Base-by-base conservation (phyloP, 2,329 filamentous ascomycete species). In the Aspergillus tubingensis region DNA sequence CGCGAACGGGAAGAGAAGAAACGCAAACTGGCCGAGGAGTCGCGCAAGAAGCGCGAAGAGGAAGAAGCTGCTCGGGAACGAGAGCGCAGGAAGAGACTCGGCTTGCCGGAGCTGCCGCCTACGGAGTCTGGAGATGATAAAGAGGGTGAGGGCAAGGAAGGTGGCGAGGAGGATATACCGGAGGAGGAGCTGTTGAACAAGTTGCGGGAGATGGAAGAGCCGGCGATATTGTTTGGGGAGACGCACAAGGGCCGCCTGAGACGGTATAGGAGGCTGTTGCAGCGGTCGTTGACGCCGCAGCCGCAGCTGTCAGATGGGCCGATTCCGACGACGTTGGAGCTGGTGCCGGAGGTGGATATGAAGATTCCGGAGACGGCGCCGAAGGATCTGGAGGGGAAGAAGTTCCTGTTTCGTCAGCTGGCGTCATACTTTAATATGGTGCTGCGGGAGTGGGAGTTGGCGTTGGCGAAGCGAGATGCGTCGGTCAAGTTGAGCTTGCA, bases 401-500 rank as follows among this genome's bases (percentile, higher is more conserved):
- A 84, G 48, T 92, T 90, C 76, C 80, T 99, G 43, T 94, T 90
- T 79, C 85, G 94, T 10, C 94, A 99, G 76, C 83, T 99, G 58
- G 91, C 91, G 19, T 95, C 91, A 52, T 99, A 97, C 81, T 98
- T 99, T 80, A 96, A 91, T 56, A 92, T 99, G 87, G 87, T 99
- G n/a, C 81, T 99, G 60, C 85, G 83, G 48, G 94, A 96, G 75
- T 99, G 96, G 89, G 87, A 93, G 68, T 73, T 80, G 43, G 92
- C 93, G 5, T 85, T 99, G 69, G 86, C 86, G 5, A 78, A 80
- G 50, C 83, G 87, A 52, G 79, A 84, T 27, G 68, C 77, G 8
- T 79, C 81, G 2, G 82, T 88, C 32, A 86, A 90, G 68, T 86
- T 88, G 62, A 93, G 91, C 27, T 89, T 88, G 66, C 87, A 91